Conservation (phyloP, 2,329 filamentous ascomycete species). For the Didymella exigua region DNA sequence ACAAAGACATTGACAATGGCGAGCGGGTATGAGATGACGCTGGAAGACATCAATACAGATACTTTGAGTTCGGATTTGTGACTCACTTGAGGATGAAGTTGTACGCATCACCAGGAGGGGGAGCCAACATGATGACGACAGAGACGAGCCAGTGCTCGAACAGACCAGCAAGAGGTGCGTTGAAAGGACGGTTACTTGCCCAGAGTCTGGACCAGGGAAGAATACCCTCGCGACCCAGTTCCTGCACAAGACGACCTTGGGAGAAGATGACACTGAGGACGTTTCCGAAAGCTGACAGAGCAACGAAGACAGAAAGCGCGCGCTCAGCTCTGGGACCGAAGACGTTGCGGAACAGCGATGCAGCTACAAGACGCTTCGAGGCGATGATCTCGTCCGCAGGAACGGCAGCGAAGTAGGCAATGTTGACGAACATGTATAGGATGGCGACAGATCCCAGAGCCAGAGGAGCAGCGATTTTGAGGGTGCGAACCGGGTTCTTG, state of each 20-base stretch:
- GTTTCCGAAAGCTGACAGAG: constrained; percentile 70
- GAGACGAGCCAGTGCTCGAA: constrained; percentile 69
- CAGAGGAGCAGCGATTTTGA: constrained; percentile 68
- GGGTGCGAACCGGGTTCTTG: constrained; percentile 67
- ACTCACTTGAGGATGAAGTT: constrained; percentile 61
- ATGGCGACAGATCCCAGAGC: constrained; percentile 64
- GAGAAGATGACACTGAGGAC: constrained; percentile 72
- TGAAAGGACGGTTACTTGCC: constrained; percentile 68
- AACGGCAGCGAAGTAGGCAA: constrained; percentile 69
- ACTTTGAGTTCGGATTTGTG: neutral
- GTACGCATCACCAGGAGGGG: constrained; percentile 70
- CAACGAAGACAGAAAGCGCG: constrained; percentile 68
- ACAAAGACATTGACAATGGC: constrained; percentile 62
- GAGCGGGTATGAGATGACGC: constrained; percentile 68
- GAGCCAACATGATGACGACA: constrained; percentile 69
- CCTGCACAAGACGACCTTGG: constrained; percentile 69
- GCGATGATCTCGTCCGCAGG: constrained; percentile 61
- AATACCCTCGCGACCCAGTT: constrained; percentile 70
- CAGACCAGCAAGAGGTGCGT: constrained; percentile 65
- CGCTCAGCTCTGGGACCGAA: constrained; percentile 60
- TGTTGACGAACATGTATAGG: constrained; percentile 70
- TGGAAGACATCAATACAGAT: constrained; percentile 29
- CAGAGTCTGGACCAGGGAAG: constrained; percentile 67
- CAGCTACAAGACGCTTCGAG: constrained; percentile 62
- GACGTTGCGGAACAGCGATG: constrained; percentile 63